These are phyloP conservation scores for Fomitopsis palustris DNA, from an alignment of 1,284 basidiomycete genomes.

Conservation along the genomic window DNA sequence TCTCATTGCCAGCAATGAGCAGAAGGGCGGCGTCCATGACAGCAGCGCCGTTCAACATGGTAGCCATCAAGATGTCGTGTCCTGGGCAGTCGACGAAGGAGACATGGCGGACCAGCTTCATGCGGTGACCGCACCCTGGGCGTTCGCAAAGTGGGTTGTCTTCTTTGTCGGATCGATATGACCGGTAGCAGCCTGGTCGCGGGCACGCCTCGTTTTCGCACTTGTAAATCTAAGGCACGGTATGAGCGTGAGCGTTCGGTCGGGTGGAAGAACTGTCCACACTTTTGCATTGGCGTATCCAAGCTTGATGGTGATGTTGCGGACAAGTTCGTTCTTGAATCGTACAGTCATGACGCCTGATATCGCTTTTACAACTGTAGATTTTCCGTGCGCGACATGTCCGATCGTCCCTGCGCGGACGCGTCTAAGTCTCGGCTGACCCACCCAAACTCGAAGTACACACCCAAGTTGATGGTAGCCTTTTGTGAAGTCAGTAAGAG, in stretches of 20 bases:
- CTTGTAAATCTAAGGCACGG: conserved; percentile 82
- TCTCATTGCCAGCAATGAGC: conserved; percentile 95
- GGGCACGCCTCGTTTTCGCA: conserved; percentile 93
- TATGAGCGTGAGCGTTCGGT: not conserved
- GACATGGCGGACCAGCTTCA: conserved; percentile 92
- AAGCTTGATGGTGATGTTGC: conserved; percentile 99
- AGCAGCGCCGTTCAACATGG: conserved; percentile 99
- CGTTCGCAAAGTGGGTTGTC: conserved; percentile 91
- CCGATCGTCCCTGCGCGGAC: conserved; percentile 78
- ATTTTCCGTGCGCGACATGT: conserved; percentile 98
- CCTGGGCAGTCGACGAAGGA: conserved; percentile 97
- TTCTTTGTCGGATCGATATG: conserved; percentile 93
- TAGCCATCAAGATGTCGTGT: conserved; percentile 98
- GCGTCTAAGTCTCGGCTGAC: conserved; percentile 6
- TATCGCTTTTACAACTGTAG: conserved; percentile 98
- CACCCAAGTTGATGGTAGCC: conserved; percentile 87
- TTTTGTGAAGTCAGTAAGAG: conserved; percentile 26
- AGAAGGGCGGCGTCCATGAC: conserved; percentile 99
- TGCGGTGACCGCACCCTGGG: conserved; percentile 85
- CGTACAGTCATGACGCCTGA: conserved; percentile 99
- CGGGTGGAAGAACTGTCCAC: conserved; percentile 24
- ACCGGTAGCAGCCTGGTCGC: conserved; percentile 90
- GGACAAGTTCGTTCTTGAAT: conserved; percentile 98
- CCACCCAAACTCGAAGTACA: conserved; percentile 12
- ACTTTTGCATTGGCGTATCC: conserved; percentile 99